Evolutionary conservation across 1,284 basidiomycete genomes (phyloP).

Genomic region (Irpex sp.): DNA sequence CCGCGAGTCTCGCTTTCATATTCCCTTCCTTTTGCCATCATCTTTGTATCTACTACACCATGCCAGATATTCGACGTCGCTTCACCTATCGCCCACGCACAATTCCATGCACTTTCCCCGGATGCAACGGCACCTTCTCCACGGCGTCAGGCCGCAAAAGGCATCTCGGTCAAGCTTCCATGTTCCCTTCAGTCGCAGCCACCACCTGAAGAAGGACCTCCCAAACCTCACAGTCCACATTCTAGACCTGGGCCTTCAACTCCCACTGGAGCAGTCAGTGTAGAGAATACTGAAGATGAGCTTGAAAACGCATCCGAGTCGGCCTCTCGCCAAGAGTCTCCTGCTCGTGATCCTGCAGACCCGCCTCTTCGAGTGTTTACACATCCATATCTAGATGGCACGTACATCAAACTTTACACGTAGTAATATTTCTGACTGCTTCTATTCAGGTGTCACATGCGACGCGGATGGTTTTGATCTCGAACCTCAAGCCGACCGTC

Average conservation of each 20-base stretch:
- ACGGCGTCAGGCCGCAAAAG: background rate
- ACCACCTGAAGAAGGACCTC: background rate
- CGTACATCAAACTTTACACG: background rate
- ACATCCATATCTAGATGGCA: background rate
- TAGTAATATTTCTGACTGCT: background rate
- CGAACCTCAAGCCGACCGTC: background rate
- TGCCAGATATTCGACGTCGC: background rate
- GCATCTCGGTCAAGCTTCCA: background rate
- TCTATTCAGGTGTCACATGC: background rate
- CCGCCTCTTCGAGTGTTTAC: background rate
- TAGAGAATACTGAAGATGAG: too few relatives aligned
- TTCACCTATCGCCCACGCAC: background rate
- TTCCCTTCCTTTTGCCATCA: too few relatives aligned
- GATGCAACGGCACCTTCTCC: background rate
- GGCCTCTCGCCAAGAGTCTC: too few relatives aligned
- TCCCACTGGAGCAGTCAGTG: too few relatives aligned
- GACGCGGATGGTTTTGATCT: background rate
- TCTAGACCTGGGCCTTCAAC: too few relatives aligned
- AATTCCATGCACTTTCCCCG: background rate
- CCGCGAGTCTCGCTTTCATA: too few relatives aligned
- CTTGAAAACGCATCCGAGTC: too few relatives aligned
- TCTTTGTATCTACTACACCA: background rate
- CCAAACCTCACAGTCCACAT: too few relatives aligned
- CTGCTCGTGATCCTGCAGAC: too few relatives aligned
- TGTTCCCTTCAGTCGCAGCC: background rate